Evolutionary conservation across 2,329 filamentous ascomycete genomes (phyloP).

Genomic region (Curvularia lunata): DNA sequence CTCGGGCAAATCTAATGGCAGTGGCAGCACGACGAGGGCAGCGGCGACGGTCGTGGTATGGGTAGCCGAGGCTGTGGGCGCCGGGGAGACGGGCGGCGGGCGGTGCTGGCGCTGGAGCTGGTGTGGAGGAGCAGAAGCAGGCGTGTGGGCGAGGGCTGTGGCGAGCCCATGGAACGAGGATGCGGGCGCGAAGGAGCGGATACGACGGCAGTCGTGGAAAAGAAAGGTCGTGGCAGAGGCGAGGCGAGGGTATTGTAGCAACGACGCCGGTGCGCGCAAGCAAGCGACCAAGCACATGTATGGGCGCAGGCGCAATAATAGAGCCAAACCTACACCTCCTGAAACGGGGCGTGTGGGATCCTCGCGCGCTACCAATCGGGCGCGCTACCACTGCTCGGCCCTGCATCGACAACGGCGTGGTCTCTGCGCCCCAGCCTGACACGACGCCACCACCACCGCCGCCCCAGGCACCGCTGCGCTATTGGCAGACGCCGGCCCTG

Average conservation of each 20-base stretch:
- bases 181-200: slow-evolving; percentile 43
- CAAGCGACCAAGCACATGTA: no score
- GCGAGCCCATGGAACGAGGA: slow-evolving; percentile 7
- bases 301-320: slow-evolving; percentile 21
- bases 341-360: slow-evolving; percentile 19
- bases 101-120: no score
- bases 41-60: slow-evolving; percentile 4
- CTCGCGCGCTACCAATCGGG: slow-evolving; percentile 23
- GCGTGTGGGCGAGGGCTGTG: background rate
- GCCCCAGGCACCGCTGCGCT: no score
- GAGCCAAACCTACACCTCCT: slow-evolving; percentile 30
- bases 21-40: slow-evolving; percentile 12
- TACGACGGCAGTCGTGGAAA: slow-evolving; percentile 25
- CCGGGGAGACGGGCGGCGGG: slow-evolving; percentile 18
- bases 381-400: slow-evolving; percentile 22
- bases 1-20: slow-evolving; percentile 29
- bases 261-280: no score
- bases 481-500: no score
- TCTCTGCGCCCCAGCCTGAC: slow-evolving; percentile 14
- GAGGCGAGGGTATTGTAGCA: slow-evolving; percentile 10
- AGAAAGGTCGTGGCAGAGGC: background rate
- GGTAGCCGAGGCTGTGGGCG: slow-evolving; percentile 17
- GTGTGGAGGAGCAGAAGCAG: slow-evolving; percentile 7
- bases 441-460: slow-evolving; percentile 10
- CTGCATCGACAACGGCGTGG: slow-evolving; percentile 33